Evolutionary conservation across 495 filamentous ascomycete species (phyloP).

Genomic region (Penicillium nucicola): DNA sequence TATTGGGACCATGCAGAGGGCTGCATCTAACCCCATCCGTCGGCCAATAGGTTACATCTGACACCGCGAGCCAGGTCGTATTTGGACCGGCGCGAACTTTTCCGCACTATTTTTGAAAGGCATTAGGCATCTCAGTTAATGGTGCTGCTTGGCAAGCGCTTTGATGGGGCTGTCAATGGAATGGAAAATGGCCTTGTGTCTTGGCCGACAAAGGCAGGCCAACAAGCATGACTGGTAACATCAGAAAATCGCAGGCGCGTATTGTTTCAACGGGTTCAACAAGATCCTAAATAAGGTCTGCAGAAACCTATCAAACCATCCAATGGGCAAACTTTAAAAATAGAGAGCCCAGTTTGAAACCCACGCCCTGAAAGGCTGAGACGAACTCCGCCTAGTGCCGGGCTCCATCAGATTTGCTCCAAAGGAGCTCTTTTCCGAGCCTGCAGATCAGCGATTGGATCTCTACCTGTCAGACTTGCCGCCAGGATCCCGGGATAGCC

Average conservation of each 20-base stretch:
- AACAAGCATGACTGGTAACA: background rate
- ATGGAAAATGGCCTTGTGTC: background rate
- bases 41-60: constrained; percentile 5
- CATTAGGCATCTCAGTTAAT: background rate
- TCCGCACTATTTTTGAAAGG: constrained; percentile 1
- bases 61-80: constrained; percentile 5
- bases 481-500: constrained; percentile 15
- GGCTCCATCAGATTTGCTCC: constrained; percentile 7
- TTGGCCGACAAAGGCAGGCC: background rate
- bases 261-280: constrained; percentile 3
- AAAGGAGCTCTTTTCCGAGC: constrained; percentile 1
- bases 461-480: constrained; percentile 14
- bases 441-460: constrained; percentile 10
- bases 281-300: background rate
- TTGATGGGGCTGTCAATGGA: background rate
- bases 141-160: constrained; percentile 6
- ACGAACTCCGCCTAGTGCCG: constrained; percentile 17
- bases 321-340: too few relatives aligned
- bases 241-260: background rate
- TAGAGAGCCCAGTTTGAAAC: constrained; percentile 15
- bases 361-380: constrained; percentile 6
- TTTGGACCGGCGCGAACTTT: background rate
- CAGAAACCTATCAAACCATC: background rate
- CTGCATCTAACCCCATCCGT: background rate
- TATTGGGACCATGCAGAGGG: background rate